These are phyloP conservation scores for Aspergillus sclerotioniger DNA, from an alignment of 495 filamentous ascomycete genomes.

Conservation along the genomic window DNA sequence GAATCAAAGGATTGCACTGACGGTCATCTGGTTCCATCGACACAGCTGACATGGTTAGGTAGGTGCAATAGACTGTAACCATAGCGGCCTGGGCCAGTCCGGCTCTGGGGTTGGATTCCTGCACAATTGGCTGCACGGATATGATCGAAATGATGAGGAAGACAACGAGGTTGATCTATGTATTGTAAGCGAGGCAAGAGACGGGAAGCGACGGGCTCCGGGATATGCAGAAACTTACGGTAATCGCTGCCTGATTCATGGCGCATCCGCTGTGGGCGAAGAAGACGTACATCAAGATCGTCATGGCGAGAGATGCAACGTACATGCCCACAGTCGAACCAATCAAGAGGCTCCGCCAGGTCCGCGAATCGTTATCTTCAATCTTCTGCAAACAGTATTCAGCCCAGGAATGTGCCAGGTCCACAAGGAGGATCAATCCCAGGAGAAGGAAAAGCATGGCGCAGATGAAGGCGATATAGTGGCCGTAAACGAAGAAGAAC, in stretches of 20 bases:
- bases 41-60: constrained; percentile 96
- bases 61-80: constrained; percentile 97
- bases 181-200: background rate
- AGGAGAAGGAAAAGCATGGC: constrained; percentile 94
- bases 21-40: constrained; percentile 98
- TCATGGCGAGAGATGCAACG: constrained; percentile 83
- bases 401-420: constrained; percentile 96
- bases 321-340: constrained; percentile 96
- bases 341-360: constrained; percentile 84
- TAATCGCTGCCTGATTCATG: constrained; percentile 87
- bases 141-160: constrained; percentile 77
- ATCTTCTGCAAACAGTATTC: constrained; percentile 94
- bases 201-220: background rate
- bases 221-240: constrained; percentile 36
- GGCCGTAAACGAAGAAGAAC: constrained; percentile 96
- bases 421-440: constrained; percentile 88
- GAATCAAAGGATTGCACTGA: constrained; percentile 88
- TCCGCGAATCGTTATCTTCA: constrained; percentile 77
- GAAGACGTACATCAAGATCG: constrained; percentile 95
- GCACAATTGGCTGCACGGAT: constrained; percentile 86
- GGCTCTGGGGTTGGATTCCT: constrained; percentile 89
- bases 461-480: constrained; percentile 84
- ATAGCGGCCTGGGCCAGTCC: constrained; percentile 95
- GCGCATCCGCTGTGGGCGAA: constrained; percentile 79
- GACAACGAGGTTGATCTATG: constrained; percentile 76